phyloP scores from a whole-genome alignment of 768 basidiomycete genomes.

The Panellus pusillus region DNA sequence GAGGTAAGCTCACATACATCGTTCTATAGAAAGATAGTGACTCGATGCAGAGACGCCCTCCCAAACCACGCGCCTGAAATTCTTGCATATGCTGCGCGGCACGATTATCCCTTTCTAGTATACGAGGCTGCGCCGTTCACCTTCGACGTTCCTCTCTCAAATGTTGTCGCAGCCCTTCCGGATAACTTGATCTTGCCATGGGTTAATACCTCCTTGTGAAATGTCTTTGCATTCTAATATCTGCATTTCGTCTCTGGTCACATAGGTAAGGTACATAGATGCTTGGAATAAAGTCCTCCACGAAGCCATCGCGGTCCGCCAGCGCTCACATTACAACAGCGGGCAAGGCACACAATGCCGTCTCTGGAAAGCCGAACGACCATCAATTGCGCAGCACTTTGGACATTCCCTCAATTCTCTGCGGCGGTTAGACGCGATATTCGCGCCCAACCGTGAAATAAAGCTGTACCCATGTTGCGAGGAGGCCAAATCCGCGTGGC shows the following conservation, averaged over 20 bases:
- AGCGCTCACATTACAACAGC: conserved; percentile 1
- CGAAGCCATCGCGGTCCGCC: conserved; percentile 1
- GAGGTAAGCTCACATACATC: conserved; percentile 19
- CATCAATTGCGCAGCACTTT: conserved; percentile 11
- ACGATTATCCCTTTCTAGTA: conserved; percentile 26
- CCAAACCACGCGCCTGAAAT: conserved; percentile 23
- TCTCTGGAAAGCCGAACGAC: conserved; percentile 7
- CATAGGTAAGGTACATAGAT: conserved; percentile 11
- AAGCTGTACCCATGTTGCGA: conserved; percentile 4
- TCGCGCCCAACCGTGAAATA: background rate
- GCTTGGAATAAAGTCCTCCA: conserved; percentile 10
- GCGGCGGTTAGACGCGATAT: conserved; percentile 1
- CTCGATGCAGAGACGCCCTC: background rate
- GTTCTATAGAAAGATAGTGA: conserved; percentile 3
- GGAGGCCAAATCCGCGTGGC: conserved; percentile 2
- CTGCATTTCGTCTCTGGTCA: background rate
- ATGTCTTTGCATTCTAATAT: background rate
- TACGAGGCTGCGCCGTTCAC: conserved; percentile 23
- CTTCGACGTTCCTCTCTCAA: conserved; percentile 19
- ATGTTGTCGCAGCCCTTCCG: conserved; percentile 23
- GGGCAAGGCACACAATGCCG: background rate
- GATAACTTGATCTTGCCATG: conserved; percentile 25
- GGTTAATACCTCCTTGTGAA: conserved; percentile 12
- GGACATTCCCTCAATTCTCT: conserved; percentile 14
- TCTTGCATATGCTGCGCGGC: conserved; percentile 27